phyloP scores from a whole-genome alignment of 306 rosid genomes.

The Cicer cuneatum region DNA sequence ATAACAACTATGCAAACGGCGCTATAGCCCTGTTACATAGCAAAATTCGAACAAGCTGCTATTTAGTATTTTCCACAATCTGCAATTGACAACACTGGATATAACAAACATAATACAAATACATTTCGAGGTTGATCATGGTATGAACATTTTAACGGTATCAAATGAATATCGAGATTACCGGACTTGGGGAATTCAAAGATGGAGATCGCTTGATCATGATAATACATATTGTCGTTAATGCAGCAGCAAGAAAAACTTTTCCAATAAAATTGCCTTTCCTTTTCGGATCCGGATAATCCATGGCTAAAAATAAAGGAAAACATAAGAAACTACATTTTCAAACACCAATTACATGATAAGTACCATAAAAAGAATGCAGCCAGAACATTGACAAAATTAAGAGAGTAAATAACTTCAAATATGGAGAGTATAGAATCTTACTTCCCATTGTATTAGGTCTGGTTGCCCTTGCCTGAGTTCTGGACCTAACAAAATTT shows the following conservation, averaged over 20 bases:
- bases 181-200: constrained; percentile 72
- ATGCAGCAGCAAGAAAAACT: constrained; percentile 75
- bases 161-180: constrained; percentile 43
- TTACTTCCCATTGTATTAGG: constrained; percentile 79
- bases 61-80: too few species aligned
- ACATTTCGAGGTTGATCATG: neutral
- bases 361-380: neutral
- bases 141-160: neutral
- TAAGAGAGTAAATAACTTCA: neutral
- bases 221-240: constrained; percentile 76
- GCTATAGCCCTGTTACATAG: too few species aligned
- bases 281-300: constrained; percentile 79
- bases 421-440: constrained; percentile 27
- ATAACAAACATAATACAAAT: too few species aligned
- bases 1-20: too few species aligned
- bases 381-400: neutral
- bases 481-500: constrained; percentile 69
- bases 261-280: constrained; percentile 82
- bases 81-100: too few species aligned
- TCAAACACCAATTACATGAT: constrained; percentile 19
- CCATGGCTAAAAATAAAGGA: constrained; percentile 65
- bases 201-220: constrained; percentile 85
- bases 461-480: constrained; percentile 70
- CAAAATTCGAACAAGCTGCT: too few species aligned
- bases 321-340: constrained; percentile 23